Percentiles rank a stretch among this genome's conserved stretches.
These are phyloP conservation scores for Penicillium coprophilum DNA, from an alignment of 495 filamentous ascomycete genomes.

Conservation along the genomic window DNA sequence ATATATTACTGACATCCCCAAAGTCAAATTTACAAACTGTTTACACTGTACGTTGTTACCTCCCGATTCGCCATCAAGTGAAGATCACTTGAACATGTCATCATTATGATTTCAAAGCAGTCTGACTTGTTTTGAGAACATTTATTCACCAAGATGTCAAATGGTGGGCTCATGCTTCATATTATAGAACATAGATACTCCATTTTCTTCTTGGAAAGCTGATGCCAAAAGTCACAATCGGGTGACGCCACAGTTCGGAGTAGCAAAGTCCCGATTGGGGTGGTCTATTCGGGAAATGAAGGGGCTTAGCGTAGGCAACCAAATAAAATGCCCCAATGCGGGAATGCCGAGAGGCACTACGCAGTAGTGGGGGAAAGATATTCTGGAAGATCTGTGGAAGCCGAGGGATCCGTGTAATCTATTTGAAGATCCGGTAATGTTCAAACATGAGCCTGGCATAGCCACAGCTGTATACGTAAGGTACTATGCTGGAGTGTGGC, in stretches of 20 bases:
- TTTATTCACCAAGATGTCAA: too few relatives aligned
- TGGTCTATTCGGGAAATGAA: background rate
- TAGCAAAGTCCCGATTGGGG: background rate
- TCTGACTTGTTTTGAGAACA: background rate
- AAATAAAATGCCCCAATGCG: conserved; percentile 4
- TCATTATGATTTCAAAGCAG: conserved; percentile 3
- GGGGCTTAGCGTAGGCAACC: conserved; percentile 12
- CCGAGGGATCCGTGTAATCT: conserved; percentile 15
- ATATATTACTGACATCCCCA: background rate
- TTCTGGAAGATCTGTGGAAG: conserved; percentile 22
- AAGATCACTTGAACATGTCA: background rate
- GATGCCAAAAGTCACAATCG: too few relatives aligned
- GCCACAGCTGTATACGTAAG: conserved; percentile 1
- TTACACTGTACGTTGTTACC: background rate
- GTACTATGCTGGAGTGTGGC: conserved; percentile 7
- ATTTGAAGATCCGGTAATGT: background rate
- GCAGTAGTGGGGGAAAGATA: conserved; percentile 1
- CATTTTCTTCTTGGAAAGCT: too few relatives aligned
- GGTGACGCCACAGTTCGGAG: background rate
- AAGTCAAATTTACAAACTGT: conserved; percentile 1
- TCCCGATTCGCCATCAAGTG: background rate
- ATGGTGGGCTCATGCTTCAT: too few relatives aligned
- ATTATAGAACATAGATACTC: background rate
- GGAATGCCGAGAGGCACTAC: background rate
- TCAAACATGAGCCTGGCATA: conserved; percentile 2